Evolutionary conservation across 139 green algal species (phyloP).

Genomic region (Eudorina sp.): DNA sequence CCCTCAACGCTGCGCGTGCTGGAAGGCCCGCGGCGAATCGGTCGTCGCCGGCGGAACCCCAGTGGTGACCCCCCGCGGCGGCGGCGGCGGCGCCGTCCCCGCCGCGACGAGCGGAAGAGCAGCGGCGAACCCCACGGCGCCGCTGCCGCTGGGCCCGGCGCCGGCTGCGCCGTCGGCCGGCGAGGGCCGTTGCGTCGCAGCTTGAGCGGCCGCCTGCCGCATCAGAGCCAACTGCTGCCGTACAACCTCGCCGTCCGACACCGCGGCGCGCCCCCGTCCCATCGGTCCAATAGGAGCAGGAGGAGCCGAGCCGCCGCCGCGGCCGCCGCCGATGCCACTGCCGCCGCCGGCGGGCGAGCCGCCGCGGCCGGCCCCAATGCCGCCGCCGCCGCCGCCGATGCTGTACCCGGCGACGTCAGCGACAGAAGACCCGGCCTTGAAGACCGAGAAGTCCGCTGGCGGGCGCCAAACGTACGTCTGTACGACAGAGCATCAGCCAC

Average conservation of each 20-base stretch:
- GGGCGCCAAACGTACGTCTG: conserved; percentile 40
- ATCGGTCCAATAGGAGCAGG: no score
- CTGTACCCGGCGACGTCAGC: not conserved
- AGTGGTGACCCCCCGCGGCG: not conserved
- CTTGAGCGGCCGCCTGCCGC: not conserved
- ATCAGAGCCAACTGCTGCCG: not conserved
- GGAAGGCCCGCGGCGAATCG: no score
- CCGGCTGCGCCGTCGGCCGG: not conserved
- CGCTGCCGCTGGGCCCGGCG: not conserved
- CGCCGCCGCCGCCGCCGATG: not conserved
- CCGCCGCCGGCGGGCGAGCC: not conserved
- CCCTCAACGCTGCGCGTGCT: no score
- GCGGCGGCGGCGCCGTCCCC: not conserved
- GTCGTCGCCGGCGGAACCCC: no score
- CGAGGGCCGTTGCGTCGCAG: not conserved
- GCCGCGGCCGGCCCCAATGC: not conserved
- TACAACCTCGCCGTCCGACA: not conserved
- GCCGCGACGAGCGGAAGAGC: no score
- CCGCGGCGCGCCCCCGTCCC: no score
- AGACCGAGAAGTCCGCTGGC: not conserved
- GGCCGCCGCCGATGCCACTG: not conserved
- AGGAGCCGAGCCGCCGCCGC: not conserved
- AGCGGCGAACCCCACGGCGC: not conserved
- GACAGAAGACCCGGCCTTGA: not conserved
- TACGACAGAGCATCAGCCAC: not conserved